Conservation (phyloP, 148 eudicot genomes). For the Fagopyrum homotropicum region DNA sequence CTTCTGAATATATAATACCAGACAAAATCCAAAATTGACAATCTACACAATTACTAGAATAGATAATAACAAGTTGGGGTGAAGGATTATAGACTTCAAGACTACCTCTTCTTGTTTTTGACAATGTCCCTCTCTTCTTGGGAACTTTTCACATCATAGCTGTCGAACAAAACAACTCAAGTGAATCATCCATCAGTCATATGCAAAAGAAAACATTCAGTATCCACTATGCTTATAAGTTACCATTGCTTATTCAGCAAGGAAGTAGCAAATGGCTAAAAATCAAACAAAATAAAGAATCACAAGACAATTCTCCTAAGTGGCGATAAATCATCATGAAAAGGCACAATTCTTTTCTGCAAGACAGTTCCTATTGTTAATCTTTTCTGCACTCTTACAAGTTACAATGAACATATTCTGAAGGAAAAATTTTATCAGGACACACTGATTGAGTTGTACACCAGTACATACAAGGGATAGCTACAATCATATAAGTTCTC, state of each 20-base stretch:
- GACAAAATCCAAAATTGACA: slow-evolving; percentile 6
- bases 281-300: neutral
- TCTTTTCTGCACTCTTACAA: neutral
- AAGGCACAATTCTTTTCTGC: neutral
- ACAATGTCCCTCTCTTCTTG: slow-evolving; percentile 71
- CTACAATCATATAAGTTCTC: neutral
- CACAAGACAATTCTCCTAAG: neutral
- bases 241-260: neutral
- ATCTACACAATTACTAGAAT: neutral
- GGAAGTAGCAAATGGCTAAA: neutral
- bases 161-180: slow-evolving; percentile 26
- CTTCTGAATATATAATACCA: slow-evolving; percentile 35
- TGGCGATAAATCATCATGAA: neutral
- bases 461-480: neutral
- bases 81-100: neutral
- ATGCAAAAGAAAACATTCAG: neutral
- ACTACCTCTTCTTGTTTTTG: slow-evolving; percentile 61
- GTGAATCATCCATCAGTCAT: slow-evolving; percentile 7
- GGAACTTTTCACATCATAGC: slow-evolving; percentile 66
- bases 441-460: neutral
- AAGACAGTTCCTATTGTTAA: neutral
- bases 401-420: neutral
- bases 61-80: neutral
- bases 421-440: neutral
- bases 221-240: neutral